Base-by-base conservation (phyloP, 192 early-diverging fungal genomes). In the Coemansia sp. region DNA sequence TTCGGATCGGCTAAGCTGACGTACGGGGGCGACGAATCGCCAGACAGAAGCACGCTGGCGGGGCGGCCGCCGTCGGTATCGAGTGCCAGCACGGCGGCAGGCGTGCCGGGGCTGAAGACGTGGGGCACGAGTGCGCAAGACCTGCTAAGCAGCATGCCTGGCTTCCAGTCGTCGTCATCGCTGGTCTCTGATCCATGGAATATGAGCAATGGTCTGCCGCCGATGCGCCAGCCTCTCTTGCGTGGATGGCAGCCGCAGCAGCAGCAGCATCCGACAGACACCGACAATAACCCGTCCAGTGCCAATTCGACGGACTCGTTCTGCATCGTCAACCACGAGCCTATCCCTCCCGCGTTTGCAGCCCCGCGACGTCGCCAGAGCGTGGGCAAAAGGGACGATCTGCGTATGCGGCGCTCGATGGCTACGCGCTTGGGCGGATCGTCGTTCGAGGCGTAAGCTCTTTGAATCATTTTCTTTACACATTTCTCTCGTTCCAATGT, bases 1-100 rank as follows among this genome's bases (percentile, higher is more conserved):
- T 45, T 79, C 36, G 76, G 76, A 0, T 79, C 76, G 33, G 76
- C 76, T 20, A 74, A 74, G 38, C 65, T 79, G 14, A 79, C 71
- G 3, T 65, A 67, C 40, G 71, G 70, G 32, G 45, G 46, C 11
- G 49, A 52, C 22, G 6, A 2, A 8, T 52, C 49, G 22, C 13
- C 49, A 40, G 33, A 49, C 40, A 35, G 65, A 40, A 33, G 20
- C 38, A 48, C 34, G 1, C 34, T 52, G 59, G 33, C 50, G 5
- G 23, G 25, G 23, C 50, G 50, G 9, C 50, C 50, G 14, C 50
- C 50, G 50, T 53, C 50, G 23, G 20, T 53, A 9, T 22, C 50
- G 23, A 53, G 35, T 19, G 13, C 45, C 34, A 22, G 20, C 54
- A 19, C 19, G 17, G 42, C 42, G 42, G 42, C 42, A 17, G 42